These are phyloP conservation scores for Sporothrix dimorphospora DNA, from an alignment of 2,329 filamentous ascomycete genomes.

Conservation along the genomic window DNA sequence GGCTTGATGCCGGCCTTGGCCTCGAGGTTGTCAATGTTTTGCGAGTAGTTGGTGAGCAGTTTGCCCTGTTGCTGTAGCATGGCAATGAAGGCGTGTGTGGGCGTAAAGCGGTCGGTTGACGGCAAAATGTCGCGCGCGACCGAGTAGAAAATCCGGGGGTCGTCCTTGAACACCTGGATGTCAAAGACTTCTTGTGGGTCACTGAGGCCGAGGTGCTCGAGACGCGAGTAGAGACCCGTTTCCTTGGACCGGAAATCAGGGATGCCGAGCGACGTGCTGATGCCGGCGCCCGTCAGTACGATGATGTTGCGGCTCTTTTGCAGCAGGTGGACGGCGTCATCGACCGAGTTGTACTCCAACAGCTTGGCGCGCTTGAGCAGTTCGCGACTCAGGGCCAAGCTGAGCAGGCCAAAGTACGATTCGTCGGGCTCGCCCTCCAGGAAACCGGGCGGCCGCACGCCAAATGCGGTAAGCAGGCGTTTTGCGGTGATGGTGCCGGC, in stretches of 20 bases:
- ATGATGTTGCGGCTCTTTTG: slow-evolving; percentile 79
- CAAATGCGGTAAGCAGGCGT: slow-evolving; percentile 85
- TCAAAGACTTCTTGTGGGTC: slow-evolving; percentile 97
- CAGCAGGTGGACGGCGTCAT: slow-evolving; percentile 82
- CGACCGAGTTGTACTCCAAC: slow-evolving; percentile 76
- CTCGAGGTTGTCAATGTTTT: slow-evolving; percentile 98
- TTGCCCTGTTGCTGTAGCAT: slow-evolving; percentile 86
- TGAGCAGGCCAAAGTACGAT: slow-evolving; percentile 73
- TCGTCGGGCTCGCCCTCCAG: slow-evolving; percentile 74
- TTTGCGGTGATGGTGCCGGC: slow-evolving; percentile 72
- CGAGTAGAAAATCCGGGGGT: slow-evolving; percentile 85
- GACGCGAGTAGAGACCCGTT: slow-evolving; percentile 85
- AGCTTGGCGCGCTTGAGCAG: slow-evolving; percentile 81
- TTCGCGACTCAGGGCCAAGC: slow-evolving; percentile 77
- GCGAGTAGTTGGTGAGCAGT: slow-evolving; percentile 94
- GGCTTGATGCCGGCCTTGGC: slow-evolving; percentile 78
- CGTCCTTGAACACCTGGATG: slow-evolving; percentile 80
- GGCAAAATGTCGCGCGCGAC: slow-evolving; percentile 91
- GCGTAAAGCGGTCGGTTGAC: slow-evolving; percentile 76
- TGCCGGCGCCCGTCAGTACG: slow-evolving; percentile 92
- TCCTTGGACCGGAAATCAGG: slow-evolving; percentile 95
- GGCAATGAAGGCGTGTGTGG: slow-evolving; percentile 91
- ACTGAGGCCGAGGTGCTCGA: slow-evolving; percentile 73
- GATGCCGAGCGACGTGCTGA: slow-evolving; percentile 94
- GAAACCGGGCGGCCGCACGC: slow-evolving; percentile 72